These are phyloP conservation scores for Leptographium wingfieldii DNA, from an alignment of 2,329 filamentous ascomycete genomes.

Conservation along the genomic window DNA sequence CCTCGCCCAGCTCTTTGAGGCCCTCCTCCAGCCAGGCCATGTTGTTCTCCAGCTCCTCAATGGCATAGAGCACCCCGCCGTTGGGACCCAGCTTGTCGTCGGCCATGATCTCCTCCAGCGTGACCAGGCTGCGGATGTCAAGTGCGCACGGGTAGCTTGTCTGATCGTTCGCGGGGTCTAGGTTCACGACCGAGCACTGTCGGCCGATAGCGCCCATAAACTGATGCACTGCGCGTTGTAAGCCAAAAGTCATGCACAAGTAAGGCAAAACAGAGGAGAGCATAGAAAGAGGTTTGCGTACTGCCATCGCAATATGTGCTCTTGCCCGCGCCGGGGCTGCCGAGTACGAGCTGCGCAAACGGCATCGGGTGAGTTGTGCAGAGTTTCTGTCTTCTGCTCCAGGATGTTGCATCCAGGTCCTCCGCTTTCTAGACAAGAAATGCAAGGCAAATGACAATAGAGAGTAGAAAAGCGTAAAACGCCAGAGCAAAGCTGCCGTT, in stretches of 20 bases:
- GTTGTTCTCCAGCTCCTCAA: conserved; percentile 91
- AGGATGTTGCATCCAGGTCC: no score
- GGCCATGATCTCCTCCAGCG: conserved; percentile 88
- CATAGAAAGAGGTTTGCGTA: conserved; percentile 23
- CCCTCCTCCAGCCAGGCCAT: conserved; percentile 82
- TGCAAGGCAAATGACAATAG: background rate
- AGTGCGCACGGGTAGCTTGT: conserved; percentile 81
- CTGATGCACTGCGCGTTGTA: conserved; percentile 59
- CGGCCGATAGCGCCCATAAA: conserved; percentile 93
- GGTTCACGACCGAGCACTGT: conserved; percentile 88
- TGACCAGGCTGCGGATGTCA: conserved; percentile 80
- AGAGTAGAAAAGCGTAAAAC: background rate
- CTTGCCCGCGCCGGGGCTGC: conserved; percentile 91
- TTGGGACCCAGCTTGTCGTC: conserved; percentile 86
- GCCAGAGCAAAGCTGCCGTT: background rate
- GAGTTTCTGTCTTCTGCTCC: background rate
- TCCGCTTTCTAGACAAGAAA: no score
- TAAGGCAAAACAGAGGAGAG: background rate
- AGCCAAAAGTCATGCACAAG: background rate
- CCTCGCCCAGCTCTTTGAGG: conserved; percentile 67
- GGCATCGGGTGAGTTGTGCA: conserved; percentile 30
- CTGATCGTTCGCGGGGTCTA: conserved; percentile 92
- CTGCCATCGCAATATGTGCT: conserved; percentile 97
- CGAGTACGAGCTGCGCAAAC: conserved; percentile 69
- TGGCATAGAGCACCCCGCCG: conserved; percentile 79